Evolutionary conservation across 306 rosid species (phyloP).

Genomic region (Dalbergia cultrata): DNA sequence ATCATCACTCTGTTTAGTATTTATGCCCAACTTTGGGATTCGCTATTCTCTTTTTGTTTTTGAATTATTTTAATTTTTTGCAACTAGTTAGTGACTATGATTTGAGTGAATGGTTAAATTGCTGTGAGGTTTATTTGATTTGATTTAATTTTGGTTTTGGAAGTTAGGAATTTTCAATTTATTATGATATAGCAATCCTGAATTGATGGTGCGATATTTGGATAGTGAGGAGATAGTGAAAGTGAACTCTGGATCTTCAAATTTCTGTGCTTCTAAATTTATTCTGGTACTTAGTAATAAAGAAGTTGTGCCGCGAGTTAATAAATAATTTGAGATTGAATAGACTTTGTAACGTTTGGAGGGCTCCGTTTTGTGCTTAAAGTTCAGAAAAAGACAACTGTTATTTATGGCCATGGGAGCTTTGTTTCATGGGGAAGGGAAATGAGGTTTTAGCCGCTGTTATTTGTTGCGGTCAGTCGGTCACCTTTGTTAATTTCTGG

Average conservation of each 20-base stretch:
- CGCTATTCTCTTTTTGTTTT: not conserved
- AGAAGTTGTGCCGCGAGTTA: not conserved
- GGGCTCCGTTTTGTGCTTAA: slow-evolving; percentile 17
- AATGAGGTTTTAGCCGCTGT: not conserved
- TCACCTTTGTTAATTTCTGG: not conserved
- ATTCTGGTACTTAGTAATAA: not conserved
- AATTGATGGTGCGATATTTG: slow-evolving; percentile 4
- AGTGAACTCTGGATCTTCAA: slow-evolving; percentile 38
- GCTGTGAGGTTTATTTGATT: not conserved
- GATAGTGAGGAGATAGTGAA: slow-evolving; percentile 5
- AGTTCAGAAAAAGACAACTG: not conserved
- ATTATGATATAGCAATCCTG: not conserved
- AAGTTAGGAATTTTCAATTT: not conserved
- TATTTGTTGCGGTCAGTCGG: not conserved
- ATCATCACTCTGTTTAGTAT: not conserved
- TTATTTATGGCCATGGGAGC: not conserved
- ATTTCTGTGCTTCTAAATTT: not conserved
- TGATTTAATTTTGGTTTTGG: not conserved
- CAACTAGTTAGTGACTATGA: not conserved
- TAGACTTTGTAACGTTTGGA: not conserved
- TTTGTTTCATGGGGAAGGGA: not conserved
- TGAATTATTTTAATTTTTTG: not conserved
- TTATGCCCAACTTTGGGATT: not conserved
- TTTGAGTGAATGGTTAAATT: not conserved
- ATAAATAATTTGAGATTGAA: not conserved